Conservation (phyloP, 306 rosid species). For the Cyclanthera cordifolia region DNA sequence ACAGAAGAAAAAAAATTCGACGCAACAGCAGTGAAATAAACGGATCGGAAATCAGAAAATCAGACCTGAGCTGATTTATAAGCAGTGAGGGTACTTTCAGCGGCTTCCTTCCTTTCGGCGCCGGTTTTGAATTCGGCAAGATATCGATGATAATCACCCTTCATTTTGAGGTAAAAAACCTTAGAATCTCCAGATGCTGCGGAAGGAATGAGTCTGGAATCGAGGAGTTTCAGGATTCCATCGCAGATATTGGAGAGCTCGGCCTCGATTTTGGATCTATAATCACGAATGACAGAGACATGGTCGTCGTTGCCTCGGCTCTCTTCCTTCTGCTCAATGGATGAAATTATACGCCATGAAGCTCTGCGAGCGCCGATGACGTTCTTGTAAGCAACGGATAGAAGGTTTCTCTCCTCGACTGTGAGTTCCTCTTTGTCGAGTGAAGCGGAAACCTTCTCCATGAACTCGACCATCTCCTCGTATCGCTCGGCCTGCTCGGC, state of each 20-base stretch:
- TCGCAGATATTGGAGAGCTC: constrained; percentile 95
- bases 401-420: constrained; percentile 89
- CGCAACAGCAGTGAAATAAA: neutral
- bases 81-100: constrained; percentile 92
- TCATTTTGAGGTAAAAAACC: constrained; percentile 98
- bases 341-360: constrained; percentile 93
- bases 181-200: constrained; percentile 84
- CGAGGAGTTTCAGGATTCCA: constrained; percentile 91
- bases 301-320: constrained; percentile 99
- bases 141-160: constrained; percentile 94
- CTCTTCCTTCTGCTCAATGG: constrained; percentile 99
- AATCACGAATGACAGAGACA: constrained; percentile 76
- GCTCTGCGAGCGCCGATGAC: constrained; percentile 95
- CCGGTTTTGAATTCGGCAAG: constrained; percentile 98
- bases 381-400: constrained; percentile 94
- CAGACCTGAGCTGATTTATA: constrained; percentile 94
- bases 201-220: constrained; percentile 84
- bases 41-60: neutral
- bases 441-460: constrained; percentile 92
- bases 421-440: constrained; percentile 85
- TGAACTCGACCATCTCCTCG: constrained; percentile 99
- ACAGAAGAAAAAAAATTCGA: neutral
- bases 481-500: constrained; percentile 99
- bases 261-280: constrained; percentile 89
- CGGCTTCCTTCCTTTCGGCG: constrained; percentile 91